Conservation (phyloP, 2,329 filamentous ascomycete species). For the Ploettnerulaceae sp. region DNA sequence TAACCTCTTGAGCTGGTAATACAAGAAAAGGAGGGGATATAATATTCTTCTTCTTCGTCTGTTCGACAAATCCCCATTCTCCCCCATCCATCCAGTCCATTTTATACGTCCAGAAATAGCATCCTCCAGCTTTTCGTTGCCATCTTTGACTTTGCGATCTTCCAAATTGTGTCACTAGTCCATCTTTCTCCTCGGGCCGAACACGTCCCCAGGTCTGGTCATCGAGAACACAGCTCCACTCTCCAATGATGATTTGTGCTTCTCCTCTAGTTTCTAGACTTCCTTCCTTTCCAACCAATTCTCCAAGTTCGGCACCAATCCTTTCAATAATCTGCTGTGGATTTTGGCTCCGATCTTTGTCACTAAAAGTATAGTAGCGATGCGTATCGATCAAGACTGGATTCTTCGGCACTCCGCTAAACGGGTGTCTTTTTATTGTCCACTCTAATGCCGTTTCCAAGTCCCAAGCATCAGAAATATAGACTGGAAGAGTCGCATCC, state of each 20-base stretch:
- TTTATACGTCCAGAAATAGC: slow-evolving; percentile 56
- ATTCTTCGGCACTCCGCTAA: slow-evolving; percentile 28
- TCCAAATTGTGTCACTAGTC: slow-evolving; percentile 43
- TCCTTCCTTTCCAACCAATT: slow-evolving; percentile 44
- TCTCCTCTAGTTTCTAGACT: slow-evolving; percentile 45
- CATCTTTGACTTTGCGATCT: slow-evolving; percentile 44
- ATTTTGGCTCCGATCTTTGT: slow-evolving; percentile 45
- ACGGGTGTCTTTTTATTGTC: slow-evolving; percentile 38
- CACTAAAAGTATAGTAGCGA: slow-evolving; percentile 54
- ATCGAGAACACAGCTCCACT: slow-evolving; percentile 53
- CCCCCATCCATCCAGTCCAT: slow-evolving; percentile 58
- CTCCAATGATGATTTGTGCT: slow-evolving; percentile 48
- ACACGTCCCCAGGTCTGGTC: slow-evolving; percentile 47
- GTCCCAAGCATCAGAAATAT: slow-evolving; percentile 56
- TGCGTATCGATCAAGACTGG: slow-evolving; percentile 55
- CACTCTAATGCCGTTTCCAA: slow-evolving; percentile 43
- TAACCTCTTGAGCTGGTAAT: slow-evolving; percentile 37
- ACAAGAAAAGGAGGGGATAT: slow-evolving; percentile 37
- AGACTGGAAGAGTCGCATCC: slow-evolving; percentile 47
- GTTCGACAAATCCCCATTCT: slow-evolving; percentile 54
- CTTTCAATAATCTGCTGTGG: slow-evolving; percentile 48
- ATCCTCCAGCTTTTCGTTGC: slow-evolving; percentile 45
- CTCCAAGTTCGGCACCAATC: slow-evolving; percentile 39
- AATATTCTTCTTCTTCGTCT: slow-evolving; percentile 43
- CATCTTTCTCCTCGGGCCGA: slow-evolving; percentile 39